Percentiles rank a stretch among this genome's conserved stretches.
Conservation (phyloP, 805 yeast species). For the Brettanomyces anomalus region DNA sequence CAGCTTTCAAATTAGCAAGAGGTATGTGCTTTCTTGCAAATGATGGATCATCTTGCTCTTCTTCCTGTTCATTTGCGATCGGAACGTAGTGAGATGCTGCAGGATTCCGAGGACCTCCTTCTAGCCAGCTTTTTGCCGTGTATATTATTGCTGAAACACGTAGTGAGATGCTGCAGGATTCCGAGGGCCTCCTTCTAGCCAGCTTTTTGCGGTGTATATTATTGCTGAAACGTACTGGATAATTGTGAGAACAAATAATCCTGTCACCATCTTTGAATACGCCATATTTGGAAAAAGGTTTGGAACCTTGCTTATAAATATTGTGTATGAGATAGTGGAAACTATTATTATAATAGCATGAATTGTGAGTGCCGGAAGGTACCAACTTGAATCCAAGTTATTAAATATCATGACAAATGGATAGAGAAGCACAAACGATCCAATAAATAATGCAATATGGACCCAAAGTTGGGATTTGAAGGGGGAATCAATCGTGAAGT, state of each 20-base stretch:
- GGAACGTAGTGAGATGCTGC: constrained; percentile 1
- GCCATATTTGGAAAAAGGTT: constrained; percentile 70
- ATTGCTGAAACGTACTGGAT: constrained; percentile 50
- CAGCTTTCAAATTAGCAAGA: neutral
- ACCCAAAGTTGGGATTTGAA: constrained; percentile 41
- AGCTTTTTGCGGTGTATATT: constrained; percentile 35
- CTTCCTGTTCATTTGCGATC: neutral
- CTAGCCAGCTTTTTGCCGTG: constrained; percentile 36
- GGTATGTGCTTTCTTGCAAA: neutral
- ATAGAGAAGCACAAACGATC: constrained; percentile 45
- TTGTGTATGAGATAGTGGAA: constrained; percentile 45
- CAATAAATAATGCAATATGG: constrained; percentile 40
- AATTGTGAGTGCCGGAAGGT: constrained; percentile 43
- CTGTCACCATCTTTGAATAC: constrained; percentile 56
- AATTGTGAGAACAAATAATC: constrained; percentile 43
- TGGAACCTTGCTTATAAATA: constrained; percentile 53
- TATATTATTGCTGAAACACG: constrained; percentile 41
- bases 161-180: constrained; percentile 1
- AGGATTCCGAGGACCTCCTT: constrained; percentile 2
- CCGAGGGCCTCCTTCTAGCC: constrained; percentile 21
- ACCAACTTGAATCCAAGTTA: constrained; percentile 49
- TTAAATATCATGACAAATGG: constrained; percentile 64
- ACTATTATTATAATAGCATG: constrained; percentile 38
- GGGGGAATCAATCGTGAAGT: constrained; percentile 45
- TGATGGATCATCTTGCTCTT: neutral